Conservation (phyloP, 352 stramenopile species). For the Globisporangium alternatum region DNA sequence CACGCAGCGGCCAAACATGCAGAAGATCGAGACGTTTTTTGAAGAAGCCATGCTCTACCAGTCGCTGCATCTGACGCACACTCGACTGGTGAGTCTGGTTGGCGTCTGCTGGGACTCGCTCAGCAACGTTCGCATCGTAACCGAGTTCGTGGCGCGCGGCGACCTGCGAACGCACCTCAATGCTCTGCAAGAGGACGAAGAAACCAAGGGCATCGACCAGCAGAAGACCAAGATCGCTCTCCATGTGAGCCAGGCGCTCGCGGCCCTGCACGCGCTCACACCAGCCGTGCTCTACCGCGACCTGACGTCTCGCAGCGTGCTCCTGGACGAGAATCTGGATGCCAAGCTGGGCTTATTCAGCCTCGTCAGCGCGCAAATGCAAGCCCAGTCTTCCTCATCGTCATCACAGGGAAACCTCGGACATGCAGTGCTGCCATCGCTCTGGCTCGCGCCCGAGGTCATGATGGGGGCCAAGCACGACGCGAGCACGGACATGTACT, state of each 20-base stretch:
- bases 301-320: conserved; percentile 23
- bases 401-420: conserved; percentile 14
- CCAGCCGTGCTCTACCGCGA: conserved; percentile 17
- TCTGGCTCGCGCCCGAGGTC: conserved; percentile 33
- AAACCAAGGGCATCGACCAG: not conserved
- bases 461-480: conserved; percentile 24
- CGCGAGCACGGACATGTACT: conserved; percentile 27
- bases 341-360: conserved; percentile 37
- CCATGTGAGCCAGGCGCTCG: conserved; percentile 1
- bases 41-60: conserved; percentile 7
- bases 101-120: conserved; percentile 8
- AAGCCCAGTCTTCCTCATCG: not conserved
- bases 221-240: conserved; percentile 10
- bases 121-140: conserved; percentile 3
- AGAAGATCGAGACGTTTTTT: conserved; percentile 11
- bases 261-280: not conserved
- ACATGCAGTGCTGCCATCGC: conserved; percentile 14
- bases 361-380: conserved; percentile 11
- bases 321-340: conserved; percentile 19
- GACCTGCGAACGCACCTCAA: conserved; percentile 4
- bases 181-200: not conserved
- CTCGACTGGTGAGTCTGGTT: not conserved
- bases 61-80: not conserved
- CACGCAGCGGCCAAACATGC: not conserved
- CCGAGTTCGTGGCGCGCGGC: not conserved